A percentile compares a stretch with the other conserved stretches of the same genome.
Conservation (phyloP, 2,329 filamentous ascomycete species). For the Aspergillus pseudonomiae region DNA sequence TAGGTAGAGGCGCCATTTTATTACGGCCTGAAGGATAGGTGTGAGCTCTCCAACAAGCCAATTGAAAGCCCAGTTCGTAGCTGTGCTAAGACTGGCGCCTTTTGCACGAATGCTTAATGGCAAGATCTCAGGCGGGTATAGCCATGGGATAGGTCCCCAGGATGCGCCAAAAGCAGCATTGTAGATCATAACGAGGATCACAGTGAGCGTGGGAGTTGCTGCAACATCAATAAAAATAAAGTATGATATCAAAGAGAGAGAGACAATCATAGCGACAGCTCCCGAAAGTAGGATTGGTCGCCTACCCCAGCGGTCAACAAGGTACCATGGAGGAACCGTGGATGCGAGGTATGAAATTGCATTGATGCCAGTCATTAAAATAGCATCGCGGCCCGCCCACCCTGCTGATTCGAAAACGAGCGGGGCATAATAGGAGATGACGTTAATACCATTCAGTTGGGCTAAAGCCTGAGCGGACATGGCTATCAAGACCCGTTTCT, state of each 20-base stretch:
- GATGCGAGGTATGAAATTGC: constrained; percentile 87
- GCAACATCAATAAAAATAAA: constrained; percentile 85
- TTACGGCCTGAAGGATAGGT: constrained; percentile 86
- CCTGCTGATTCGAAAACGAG: constrained; percentile 95
- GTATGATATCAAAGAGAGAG: constrained; percentile 88
- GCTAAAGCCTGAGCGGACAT: constrained; percentile 97
- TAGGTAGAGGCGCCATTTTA: constrained; percentile 91
- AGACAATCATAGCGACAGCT: constrained; percentile 84
- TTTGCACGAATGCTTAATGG: constrained; percentile 96
- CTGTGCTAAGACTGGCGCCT: constrained; percentile 93
- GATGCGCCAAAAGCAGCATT: constrained; percentile 95
- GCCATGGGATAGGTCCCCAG: constrained; percentile 98
- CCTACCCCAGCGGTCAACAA: constrained; percentile 90
- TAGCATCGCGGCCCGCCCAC: constrained; percentile 87
- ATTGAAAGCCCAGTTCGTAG: constrained; percentile 97
- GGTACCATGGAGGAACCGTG: constrained; percentile 94
- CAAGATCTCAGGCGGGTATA: constrained; percentile 98
- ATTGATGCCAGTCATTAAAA: constrained; percentile 97
- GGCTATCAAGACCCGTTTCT: constrained; percentile 91
- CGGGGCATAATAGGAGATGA: constrained; percentile 98
- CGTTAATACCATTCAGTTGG: constrained; percentile 98
- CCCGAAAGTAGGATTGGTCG: constrained; percentile 87
- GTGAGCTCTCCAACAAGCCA: constrained; percentile 97
- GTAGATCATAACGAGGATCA: constrained; percentile 96
- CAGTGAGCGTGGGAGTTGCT: constrained; percentile 79